Evolutionary conservation across 495 filamentous ascomycete genomes (phyloP), one percentile per base, ranked within the genome.

Genomic region (Penicillium salamii): DNA sequence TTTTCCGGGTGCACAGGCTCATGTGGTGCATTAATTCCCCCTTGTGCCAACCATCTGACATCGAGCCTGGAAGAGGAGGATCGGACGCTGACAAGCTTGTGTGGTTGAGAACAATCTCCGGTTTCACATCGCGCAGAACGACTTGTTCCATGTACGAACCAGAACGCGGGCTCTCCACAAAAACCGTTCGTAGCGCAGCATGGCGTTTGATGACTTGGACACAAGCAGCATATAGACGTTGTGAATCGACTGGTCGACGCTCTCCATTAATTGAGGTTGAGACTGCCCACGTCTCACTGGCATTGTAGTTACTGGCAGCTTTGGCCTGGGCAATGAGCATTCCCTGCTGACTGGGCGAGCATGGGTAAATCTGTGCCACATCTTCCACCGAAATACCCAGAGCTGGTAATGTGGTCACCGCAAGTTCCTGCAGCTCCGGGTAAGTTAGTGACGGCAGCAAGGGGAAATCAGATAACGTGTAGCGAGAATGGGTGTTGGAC

Each of bases 171-270:
- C 32, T 34, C 7, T 34, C 32, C 7, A 34, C 32, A 35, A 82
- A 76, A 17, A 79, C 55, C 0, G 78, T 79, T 12, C 79, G 59
- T n/a, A 82, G 61, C 8, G 67, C 55, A 0, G 75, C 53, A 50
- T 81, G 76, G 14, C 65, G 70, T 2, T 64, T 42, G 2, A 81
- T 69, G 0, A 81, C 66, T 11, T 58, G 54, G 32, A 6, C 7
- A 13, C 32, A 34, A 34, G 32, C 32, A 3, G 32, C 32, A 14
- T 34, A 34, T 13, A 34, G 32, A 34, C 32, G 32, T 42, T 65
- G 55, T 79, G 77, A 81, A 1, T 77, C 77, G 6, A 40, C 17
- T 9, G 50, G 48, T 1, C 52, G 35, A 7, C 33, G 37, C 19
- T 15, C 1, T 13, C 15, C 37, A 20, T 40, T 7, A 2, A 40